Evolutionary conservation across 176 grass and related monocot species (phyloP).

Genomic region (Triticum aestivum): DNA sequence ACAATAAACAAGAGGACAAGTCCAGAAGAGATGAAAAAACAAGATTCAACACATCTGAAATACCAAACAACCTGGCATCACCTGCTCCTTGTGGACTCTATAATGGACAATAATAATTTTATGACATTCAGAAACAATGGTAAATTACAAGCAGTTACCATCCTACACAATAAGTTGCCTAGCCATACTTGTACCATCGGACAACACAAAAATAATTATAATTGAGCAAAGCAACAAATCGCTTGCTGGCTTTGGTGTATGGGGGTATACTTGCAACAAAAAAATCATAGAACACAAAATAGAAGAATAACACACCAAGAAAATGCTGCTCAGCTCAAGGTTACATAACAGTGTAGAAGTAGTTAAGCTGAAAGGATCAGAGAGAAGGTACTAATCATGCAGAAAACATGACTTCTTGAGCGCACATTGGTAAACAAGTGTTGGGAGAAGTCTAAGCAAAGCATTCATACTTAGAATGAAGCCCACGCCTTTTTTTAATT

Average conservation of each 20-base stretch:
- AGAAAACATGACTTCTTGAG: constrained; percentile 53
- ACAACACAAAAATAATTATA: neutral
- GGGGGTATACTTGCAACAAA: neutral
- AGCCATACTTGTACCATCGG: neutral
- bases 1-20: neutral
- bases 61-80: neutral
- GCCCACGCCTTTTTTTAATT: constrained; percentile 70
- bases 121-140: neutral
- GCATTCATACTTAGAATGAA: constrained; percentile 68
- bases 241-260: neutral
- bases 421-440: constrained; percentile 29
- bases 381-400: constrained; percentile 44
- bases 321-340: neutral
- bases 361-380: constrained; percentile 57
- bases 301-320: neutral
- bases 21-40: neutral
- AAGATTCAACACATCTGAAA: neutral
- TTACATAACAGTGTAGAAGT: neutral
- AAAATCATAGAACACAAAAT: neutral
- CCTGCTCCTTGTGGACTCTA: neutral
- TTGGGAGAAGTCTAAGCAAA: constrained; percentile 83
- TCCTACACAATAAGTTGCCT: neutral
- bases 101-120: neutral
- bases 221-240: neutral
- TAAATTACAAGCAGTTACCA: neutral